A percentile compares a stretch with the other conserved stretches of the same genome.
These are phyloP conservation scores for Saccharomycopsis crataegensis DNA, from an alignment of 1,139 yeast species.

Conservation along the genomic window DNA sequence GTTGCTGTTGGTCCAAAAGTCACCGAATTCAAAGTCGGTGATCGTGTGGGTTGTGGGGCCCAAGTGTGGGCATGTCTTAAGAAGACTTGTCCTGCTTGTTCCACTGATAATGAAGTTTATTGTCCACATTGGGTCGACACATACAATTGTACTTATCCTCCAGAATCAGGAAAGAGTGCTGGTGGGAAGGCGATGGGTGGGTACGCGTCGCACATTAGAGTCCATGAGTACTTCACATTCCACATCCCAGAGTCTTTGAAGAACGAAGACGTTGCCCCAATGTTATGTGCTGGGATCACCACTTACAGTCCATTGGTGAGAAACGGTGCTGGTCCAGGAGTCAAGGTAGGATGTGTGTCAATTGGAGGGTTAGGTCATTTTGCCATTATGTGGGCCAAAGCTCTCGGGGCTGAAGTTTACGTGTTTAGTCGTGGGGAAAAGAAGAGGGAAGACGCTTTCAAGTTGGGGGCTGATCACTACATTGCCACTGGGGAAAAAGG, in stretches of 20 bases:
- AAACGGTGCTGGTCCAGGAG: constrained; percentile 28
- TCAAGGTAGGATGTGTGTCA: constrained; percentile 33
- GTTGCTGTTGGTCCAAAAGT: constrained; percentile 28
- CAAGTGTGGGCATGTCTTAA: constrained; percentile 28
- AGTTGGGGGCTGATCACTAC: constrained; percentile 33
- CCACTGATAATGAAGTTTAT: constrained; percentile 28
- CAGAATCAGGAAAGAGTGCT: constrained; percentile 22
- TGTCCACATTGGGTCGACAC: constrained; percentile 29
- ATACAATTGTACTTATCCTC: constrained; percentile 26
- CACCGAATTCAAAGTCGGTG: constrained; percentile 28
- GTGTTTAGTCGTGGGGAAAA: constrained; percentile 32
- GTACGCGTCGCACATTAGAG: constrained; percentile 31
- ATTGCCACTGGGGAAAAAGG: constrained; percentile 28
- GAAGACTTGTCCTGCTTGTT: constrained; percentile 26
- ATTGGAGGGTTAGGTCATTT: constrained; percentile 39
- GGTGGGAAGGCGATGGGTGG: constrained; percentile 32
- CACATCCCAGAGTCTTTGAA: constrained; percentile 29
- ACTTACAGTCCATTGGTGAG: constrained; percentile 33
- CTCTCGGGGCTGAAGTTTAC: constrained; percentile 33
- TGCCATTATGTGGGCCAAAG: constrained; percentile 34
- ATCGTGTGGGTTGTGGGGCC: constrained; percentile 34
- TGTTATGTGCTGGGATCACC: constrained; percentile 35
- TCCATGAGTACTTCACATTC: constrained; percentile 30
- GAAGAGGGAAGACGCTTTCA: constrained; percentile 30
- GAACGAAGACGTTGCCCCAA: constrained; percentile 30